Evolutionary conservation across 1,284 basidiomycete species (phyloP), one percentile per base, ranked within the genome.

Genomic region (Leccinum griseonigrum): DNA sequence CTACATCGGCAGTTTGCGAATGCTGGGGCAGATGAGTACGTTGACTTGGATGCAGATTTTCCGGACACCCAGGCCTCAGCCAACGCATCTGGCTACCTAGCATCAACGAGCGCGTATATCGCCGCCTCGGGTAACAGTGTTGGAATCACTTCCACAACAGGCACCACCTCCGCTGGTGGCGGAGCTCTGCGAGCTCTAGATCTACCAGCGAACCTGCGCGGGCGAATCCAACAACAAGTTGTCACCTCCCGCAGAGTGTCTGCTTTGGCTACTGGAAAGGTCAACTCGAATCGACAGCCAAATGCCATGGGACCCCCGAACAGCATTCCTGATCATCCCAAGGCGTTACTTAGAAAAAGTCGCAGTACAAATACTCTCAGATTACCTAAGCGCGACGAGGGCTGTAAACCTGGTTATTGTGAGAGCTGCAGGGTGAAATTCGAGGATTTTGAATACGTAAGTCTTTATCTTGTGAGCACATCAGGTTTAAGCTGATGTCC

Each of bases 71-170:
- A 75, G 38, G 84, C 84, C 54, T 87, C 86, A 2, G 81, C 80
- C 22, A 83, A 86, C 61, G 87, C 88, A 28, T 92, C 90, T 3
- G 88, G 89, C 4, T 91, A 86, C 70, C 77, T 86, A 8, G 81
- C 83, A 10, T 87, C 89, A 14, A 75, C 74, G 3, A 79, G 80
- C 46, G 83, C 81, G 18, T 94, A 91, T 70, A 82, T 92, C 63
- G 93, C 94, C 54, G 95, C 95, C 4, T 97, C 95, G 1, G 95
- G 95, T 16, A 99, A 99, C 77, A 97, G 94, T 67, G 93, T 98
- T 56, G 84, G 87, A 50, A 88, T 98, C 71, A 95, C 97, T 2
- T 97, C 96, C 4, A 93, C 92, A 13, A 75, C 75, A 57, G 84
- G 87, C 31, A 88, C 98, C 68, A 95, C 96, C 0, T 97, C 96